Evolutionary conservation across 306 rosid species (phyloP).

Genomic region (Calophaca sinica): DNA sequence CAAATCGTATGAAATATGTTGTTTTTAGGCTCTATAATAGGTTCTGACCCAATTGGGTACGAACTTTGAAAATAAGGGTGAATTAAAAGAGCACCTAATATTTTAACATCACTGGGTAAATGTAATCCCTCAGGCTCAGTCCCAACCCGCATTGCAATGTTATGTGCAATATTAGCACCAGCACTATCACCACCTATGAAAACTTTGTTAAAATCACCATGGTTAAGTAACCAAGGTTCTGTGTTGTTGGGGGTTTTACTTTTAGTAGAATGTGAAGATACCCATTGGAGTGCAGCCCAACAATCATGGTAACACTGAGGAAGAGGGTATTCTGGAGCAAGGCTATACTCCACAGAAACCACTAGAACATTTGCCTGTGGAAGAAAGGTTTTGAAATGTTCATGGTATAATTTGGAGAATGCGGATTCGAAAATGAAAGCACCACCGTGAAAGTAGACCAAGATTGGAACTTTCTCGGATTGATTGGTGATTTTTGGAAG

Average conservation of each 20-base stretch:
- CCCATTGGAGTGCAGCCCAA: slow-evolving; percentile 63
- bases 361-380: slow-evolving; percentile 46
- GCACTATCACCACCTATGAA: slow-evolving; percentile 24
- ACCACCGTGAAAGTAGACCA: slow-evolving; percentile 67
- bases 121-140: background rate
- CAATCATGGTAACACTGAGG: slow-evolving; percentile 56
- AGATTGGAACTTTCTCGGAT: slow-evolving; percentile 50
- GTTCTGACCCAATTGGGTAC: background rate
- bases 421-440: slow-evolving; percentile 54
- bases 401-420: slow-evolving; percentile 49
- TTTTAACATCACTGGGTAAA: background rate
- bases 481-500: slow-evolving; percentile 49
- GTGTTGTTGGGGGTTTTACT: background rate
- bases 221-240: slow-evolving; percentile 47
- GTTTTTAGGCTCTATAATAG: background rate
- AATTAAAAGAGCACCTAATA: background rate
- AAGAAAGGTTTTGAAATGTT: slow-evolving; percentile 44
- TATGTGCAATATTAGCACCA: slow-evolving; percentile 6
- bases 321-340: slow-evolving; percentile 58
- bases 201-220: slow-evolving; percentile 48
- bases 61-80: slow-evolving; percentile 11
- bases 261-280: background rate
- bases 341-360: slow-evolving; percentile 62
- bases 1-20: background rate
- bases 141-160: background rate